Base-by-base conservation (phyloP, 352 stramenopile genomes). In the Phytopythium vexans region DNA sequence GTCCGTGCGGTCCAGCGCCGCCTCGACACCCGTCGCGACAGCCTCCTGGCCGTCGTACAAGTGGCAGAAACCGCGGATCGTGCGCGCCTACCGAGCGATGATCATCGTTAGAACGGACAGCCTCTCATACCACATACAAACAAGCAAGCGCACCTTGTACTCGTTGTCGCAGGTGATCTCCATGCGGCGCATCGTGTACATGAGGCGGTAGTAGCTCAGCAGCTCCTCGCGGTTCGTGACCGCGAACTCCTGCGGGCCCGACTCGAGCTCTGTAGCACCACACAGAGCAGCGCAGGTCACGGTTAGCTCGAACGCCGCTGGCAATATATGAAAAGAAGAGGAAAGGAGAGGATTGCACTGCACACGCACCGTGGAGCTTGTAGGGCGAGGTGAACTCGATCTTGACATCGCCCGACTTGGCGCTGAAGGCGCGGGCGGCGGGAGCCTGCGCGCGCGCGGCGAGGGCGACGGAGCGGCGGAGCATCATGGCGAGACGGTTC, bases 141-240 rank as follows among this genome's bases (percentile, higher is more conserved):
- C 3, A 33, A 15, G 14, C 14, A 9, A 8, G 6, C 41, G 11
- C 78, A 68, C 61, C 90, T 99, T 99, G 89, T 99, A 99, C 77
- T 99, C 97, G 59, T 99, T 99, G 74, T 99, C 97, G 66, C 97
- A 99, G 9, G 97, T 99, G 74, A 99, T 99, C 82, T 99, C 97
- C 97, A 99, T 99, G 53, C 97, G 93, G 61, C 97, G 94, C 95
- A 99, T 99, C 12, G 91, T 99, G 90, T 99, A 99, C 97, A 99
- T 99, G 46, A 98, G 68, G 70, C 97, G 83, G 74, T 99, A 98
- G 74, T 98, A 99, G 11, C 67, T 62, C 49, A 99, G 57, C 50
- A 99, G 75, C 67, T 99, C 97, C 53, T 99, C 94, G 59, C 98
- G 98, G 66, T 88, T 98, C 40, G 88, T 89, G 63, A 89, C 62